phyloP scores from a whole-genome alignment of 148 eudicot species.

The Rheum nobile region DNA sequence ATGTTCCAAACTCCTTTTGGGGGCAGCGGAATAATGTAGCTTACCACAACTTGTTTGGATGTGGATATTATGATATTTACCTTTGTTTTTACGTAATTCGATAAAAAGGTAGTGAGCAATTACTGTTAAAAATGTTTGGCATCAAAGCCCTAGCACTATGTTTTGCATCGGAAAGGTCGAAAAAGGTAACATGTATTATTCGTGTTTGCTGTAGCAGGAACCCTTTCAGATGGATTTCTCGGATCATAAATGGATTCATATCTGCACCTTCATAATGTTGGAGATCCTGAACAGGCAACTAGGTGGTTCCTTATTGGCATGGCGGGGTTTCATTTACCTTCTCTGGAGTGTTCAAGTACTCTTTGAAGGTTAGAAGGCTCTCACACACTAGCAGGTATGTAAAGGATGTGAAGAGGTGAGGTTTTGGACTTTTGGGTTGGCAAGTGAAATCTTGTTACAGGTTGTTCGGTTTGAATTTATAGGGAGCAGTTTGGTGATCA shows the following conservation, averaged over 20 bases:
- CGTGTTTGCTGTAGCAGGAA: slow-evolving; percentile 22
- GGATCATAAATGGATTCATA: slow-evolving; percentile 8
- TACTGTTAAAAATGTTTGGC: neutral
- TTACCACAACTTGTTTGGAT: too few species aligned
- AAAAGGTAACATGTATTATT: slow-evolving; percentile 8
- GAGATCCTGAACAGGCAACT: neutral
- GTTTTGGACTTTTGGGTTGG: neutral
- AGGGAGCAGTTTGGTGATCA: neutral
- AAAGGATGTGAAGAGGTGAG: neutral
- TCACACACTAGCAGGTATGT: slow-evolving; percentile 2
- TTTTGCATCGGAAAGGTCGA: neutral
- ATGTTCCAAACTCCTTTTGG: too few species aligned
- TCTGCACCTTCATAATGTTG: neutral
- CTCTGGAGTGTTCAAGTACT: neutral
- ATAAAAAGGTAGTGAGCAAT: neutral
- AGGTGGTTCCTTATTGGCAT: neutral
- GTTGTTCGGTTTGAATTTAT: neutral
- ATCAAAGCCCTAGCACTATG: neutral
- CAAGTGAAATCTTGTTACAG: neutral
- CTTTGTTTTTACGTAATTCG: too few species aligned
- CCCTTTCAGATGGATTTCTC: slow-evolving; percentile 19
- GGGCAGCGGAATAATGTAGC: too few species aligned
- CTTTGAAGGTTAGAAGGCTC: neutral
- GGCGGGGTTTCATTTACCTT: neutral
- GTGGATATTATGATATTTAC: too few species aligned